A percentile compares a stretch with the other conserved stretches of the same genome.
Evolutionary conservation across 805 yeast genomes (phyloP).

Genomic region (Candida arabinofermentans): DNA sequence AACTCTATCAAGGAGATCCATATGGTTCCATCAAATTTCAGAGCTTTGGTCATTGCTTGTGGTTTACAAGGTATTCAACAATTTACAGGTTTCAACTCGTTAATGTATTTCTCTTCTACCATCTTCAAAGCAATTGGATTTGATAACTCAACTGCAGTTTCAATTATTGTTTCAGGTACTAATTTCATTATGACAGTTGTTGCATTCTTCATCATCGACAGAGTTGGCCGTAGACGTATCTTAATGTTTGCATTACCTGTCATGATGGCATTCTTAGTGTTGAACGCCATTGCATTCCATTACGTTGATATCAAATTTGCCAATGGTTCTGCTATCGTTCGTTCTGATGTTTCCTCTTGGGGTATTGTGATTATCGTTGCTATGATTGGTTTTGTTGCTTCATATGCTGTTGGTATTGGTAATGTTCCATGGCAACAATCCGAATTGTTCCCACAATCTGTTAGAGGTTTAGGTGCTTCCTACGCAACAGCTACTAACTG

Average conservation of each 20-base stretch:
- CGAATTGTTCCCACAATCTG: conserved; percentile 52
- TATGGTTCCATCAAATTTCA: conserved; percentile 39
- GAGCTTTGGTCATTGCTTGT: conserved; percentile 52
- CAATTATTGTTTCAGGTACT: conserved; percentile 52
- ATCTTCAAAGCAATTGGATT: conserved; percentile 52
- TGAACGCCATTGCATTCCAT: conserved; percentile 37
- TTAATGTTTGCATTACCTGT: conserved; percentile 44
- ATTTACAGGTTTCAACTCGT: conserved; percentile 53
- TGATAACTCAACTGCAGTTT: conserved; percentile 48
- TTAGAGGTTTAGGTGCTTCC: conserved; percentile 47
- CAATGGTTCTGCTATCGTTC: conserved; percentile 38
- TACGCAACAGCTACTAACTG: conserved; percentile 36
- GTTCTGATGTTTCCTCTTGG: conserved; percentile 67
- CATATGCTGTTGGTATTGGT: conserved; percentile 53
- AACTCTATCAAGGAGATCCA: conserved; percentile 41
- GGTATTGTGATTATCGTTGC: conserved; percentile 75
- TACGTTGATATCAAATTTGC: conserved; percentile 34
- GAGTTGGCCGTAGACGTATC: conserved; percentile 48
- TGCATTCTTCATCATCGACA: conserved; percentile 46
- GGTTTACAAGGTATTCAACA: conserved; percentile 57
- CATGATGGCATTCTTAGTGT: conserved; percentile 39
- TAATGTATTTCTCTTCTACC: conserved; percentile 54
- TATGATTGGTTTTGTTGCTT: conserved; percentile 46
- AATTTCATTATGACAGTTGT: conserved; percentile 49
- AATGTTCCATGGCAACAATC: conserved; percentile 59